A percentile compares a stretch with the other conserved stretches of the same genome.
phyloP scores from a whole-genome alignment of 2,329 filamentous ascomycete species.

The Trichophyton simii region DNA sequence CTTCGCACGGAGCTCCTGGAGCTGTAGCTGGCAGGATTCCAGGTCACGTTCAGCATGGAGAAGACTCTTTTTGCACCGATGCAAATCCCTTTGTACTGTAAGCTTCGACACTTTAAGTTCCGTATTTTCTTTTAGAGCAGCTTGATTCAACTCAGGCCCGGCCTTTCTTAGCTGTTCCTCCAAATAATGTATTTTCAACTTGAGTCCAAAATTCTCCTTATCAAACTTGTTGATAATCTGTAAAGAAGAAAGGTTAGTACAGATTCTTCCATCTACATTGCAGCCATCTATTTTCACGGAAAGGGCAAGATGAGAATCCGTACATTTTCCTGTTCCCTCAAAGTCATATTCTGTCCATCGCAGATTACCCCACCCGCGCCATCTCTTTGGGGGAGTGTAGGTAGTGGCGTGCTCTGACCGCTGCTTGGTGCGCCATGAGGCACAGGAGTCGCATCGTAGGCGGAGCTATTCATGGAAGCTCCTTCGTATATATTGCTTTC shows the following conservation, averaged over 20 bases:
- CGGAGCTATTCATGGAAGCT: constrained; percentile 52
- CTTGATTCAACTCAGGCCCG: constrained; percentile 79
- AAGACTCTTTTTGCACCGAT: constrained; percentile 74
- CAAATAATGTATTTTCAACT: constrained; percentile 92
- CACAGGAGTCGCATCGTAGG: constrained; percentile 54
- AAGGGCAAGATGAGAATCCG: not conserved
- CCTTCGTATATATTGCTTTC: constrained; percentile 55
- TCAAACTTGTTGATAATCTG: constrained; percentile 81
- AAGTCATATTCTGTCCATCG: constrained; percentile 68
- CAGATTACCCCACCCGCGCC: constrained; percentile 58
- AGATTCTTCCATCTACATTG: not conserved
- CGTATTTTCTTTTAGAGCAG: constrained; percentile 84
- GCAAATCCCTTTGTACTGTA: constrained; percentile 76
- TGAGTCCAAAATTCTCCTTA: constrained; percentile 95
- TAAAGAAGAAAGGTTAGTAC: not conserved
- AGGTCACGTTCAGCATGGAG: constrained; percentile 73
- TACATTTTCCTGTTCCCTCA: constrained; percentile 76
- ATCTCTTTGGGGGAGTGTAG: constrained; percentile 51
- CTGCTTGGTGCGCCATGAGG: constrained; percentile 70
- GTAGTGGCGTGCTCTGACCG: constrained; percentile 68
- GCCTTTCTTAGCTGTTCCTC: constrained; percentile 80
- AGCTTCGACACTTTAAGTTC: constrained; percentile 88
- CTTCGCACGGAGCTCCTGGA: constrained; percentile 70
- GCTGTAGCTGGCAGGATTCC: constrained; percentile 68
- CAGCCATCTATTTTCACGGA: not conserved